phyloP scores from a whole-genome alignment of 1,139 yeast species.

The Magnusiomyces suaveolens region DNA sequence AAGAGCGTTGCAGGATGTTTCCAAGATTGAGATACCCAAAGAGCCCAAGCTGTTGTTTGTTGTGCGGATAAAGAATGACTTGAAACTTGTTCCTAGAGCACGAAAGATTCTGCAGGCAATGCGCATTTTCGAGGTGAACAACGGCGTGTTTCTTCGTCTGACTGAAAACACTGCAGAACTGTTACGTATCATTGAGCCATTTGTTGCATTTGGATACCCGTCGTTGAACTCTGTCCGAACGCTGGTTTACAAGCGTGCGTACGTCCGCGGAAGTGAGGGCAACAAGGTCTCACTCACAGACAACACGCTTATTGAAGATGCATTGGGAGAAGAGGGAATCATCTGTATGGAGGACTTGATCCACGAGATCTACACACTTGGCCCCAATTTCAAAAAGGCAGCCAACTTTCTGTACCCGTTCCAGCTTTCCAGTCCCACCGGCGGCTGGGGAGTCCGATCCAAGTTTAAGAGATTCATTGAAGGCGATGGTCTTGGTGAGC shows the following conservation, averaged over 20 bases:
- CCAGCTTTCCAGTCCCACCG: conserved; percentile 97
- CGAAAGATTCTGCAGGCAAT: conserved; percentile 97
- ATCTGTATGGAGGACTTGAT: conserved; percentile 93
- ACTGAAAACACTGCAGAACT: conserved; percentile 98
- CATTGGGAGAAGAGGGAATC: conserved; percentile 94
- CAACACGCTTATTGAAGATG: conserved; percentile 86
- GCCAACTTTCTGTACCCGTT: conserved; percentile 99
- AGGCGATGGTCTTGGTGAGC: conserved; percentile 99
- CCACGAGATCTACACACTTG: conserved; percentile 97
- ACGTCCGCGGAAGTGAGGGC: conserved; percentile 66
- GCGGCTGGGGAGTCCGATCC: conserved; percentile 99
- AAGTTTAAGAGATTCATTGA: conserved; percentile 99
- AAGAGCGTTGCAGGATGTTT: conserved; percentile 93
- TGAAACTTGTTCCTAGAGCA: conserved; percentile 99
- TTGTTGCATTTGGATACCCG: conserved; percentile 99
- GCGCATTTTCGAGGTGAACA: conserved; percentile 94
- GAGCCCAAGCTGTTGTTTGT: conserved; percentile 94
- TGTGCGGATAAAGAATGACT: conserved; percentile 98
- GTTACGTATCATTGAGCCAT: conserved; percentile 96
- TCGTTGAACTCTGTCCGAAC: conserved; percentile 90
- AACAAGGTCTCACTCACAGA: conserved; percentile 84
- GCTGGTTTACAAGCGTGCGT: conserved; percentile 98
- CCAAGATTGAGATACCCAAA: conserved; percentile 75
- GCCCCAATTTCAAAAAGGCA: conserved; percentile 99
- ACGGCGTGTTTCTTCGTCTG: conserved; percentile 95